Evolutionary conservation across 345 rosid genomes (phyloP).

Genomic region (Hirschfeldia incana): DNA sequence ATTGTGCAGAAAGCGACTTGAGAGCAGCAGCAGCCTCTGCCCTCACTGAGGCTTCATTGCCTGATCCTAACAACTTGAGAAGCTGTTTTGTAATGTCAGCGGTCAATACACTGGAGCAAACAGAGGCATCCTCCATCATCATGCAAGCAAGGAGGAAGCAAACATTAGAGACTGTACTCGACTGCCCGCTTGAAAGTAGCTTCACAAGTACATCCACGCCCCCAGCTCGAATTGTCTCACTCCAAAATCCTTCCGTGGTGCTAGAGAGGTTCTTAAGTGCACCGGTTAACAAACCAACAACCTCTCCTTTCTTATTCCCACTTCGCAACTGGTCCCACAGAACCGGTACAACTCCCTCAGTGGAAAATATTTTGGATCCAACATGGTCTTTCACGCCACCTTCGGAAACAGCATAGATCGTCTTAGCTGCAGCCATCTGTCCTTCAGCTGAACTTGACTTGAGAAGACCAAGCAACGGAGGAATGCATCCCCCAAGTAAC

Average conservation of each 20-base stretch:
- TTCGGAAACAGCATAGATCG: constrained; percentile 94
- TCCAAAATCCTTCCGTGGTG: constrained; percentile 97
- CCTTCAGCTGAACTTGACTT: constrained; percentile 93
- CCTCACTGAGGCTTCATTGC: constrained; percentile 92
- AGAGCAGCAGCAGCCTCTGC: constrained; percentile 99
- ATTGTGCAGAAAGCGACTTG: constrained; percentile 89
- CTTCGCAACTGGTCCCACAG: constrained; percentile 80
- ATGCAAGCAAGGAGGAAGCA: constrained; percentile 95
- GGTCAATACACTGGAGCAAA: constrained; percentile 78
- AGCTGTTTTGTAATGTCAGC: constrained; percentile 87
- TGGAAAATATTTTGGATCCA: constrained; percentile 97
- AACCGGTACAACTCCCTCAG: constrained; percentile 98
- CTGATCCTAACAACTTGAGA: constrained; percentile 85
- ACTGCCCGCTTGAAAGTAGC: constrained; percentile 76
- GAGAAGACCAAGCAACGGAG: constrained; percentile 98
- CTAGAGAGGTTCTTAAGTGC: constrained; percentile 85
- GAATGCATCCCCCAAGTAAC: constrained; percentile 98
- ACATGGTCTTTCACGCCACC: constrained; percentile 95
- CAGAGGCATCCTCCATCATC: constrained; percentile 94
- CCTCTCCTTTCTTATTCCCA: constrained; percentile 81
- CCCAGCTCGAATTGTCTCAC: constrained; percentile 85
- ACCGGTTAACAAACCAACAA: constrained; percentile 89
- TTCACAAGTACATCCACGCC: constrained; percentile 96
- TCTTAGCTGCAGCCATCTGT: constrained; percentile 96
- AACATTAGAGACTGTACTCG: constrained; percentile 82